phyloP scores from a whole-genome alignment of 1,284 basidiomycete species.

The Stereum hirsutum region DNA sequence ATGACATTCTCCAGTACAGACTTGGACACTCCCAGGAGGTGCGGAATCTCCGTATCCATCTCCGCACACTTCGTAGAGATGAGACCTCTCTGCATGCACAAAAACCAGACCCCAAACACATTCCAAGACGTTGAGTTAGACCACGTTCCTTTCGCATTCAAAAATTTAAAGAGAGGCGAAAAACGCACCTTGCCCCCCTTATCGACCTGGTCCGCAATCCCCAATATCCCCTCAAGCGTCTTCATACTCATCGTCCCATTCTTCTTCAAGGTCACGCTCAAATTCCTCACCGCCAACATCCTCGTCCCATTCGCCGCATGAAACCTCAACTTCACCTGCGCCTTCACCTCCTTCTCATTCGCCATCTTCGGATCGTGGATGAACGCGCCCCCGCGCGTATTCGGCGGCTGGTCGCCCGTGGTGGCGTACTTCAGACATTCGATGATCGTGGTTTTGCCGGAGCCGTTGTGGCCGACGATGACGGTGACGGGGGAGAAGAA shows the following conservation, averaged over 20 bases:
- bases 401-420: slow-evolving; percentile 95
- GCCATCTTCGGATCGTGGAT: slow-evolving; percentile 99
- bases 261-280: slow-evolving; percentile 94
- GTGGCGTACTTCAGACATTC: slow-evolving; percentile 99
- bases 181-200: slow-evolving; percentile 66
- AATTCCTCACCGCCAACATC: slow-evolving; percentile 90
- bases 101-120: too few species aligned
- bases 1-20: slow-evolving; percentile 98
- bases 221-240: slow-evolving; percentile 90
- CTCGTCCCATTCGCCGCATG: slow-evolving; percentile 78
- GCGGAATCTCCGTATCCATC: slow-evolving; percentile 91
- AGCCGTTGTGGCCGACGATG: slow-evolving; percentile 98
- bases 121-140: background rate
- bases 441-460: slow-evolving; percentile 98
- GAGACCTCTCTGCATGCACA: slow-evolving; percentile 66
- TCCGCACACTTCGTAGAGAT: slow-evolving; percentile 97
- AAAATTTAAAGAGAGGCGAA: background rate
- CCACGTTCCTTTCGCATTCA: background rate
- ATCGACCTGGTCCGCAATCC: slow-evolving; percentile 60
- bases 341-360: slow-evolving; percentile 97
- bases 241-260: slow-evolving; percentile 88
- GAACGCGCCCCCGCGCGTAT: slow-evolving; percentile 96
- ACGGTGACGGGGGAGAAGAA: slow-evolving; percentile 98
- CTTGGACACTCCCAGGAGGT: slow-evolving; percentile 91
- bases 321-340: slow-evolving; percentile 94